phyloP scores from a whole-genome alignment of 768 basidiomycete genomes.

The Pisolithus orientalis region DNA sequence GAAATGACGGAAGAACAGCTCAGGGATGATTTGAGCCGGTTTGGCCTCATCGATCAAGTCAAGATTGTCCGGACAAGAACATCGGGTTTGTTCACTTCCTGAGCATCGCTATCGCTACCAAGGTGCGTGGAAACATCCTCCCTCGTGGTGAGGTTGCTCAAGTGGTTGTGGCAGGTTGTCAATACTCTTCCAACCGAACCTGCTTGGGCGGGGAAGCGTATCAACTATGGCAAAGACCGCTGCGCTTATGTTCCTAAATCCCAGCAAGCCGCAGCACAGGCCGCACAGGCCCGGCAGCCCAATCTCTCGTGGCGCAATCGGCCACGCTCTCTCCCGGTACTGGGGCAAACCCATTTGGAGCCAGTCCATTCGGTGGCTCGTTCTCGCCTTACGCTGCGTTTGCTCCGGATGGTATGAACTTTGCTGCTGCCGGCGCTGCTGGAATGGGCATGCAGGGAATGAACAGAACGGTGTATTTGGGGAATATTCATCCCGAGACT shows the following conservation, averaged over 20 bases:
- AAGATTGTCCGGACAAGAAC: conserved; percentile 99
- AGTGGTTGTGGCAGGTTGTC: conserved; percentile 59
- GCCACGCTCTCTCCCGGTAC: conserved; percentile 31
- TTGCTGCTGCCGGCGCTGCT: conserved; percentile 12
- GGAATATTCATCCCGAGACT: conserved; percentile 96
- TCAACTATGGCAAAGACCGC: conserved; percentile 98
- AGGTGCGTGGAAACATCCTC: conserved; percentile 44
- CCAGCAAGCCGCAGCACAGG: conserved; percentile 83
- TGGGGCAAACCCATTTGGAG: conserved; percentile 24
- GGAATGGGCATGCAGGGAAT: conserved; percentile 44
- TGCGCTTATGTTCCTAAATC: conserved; percentile 97
- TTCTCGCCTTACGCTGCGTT: conserved; percentile 49
- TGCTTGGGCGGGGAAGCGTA: conserved; percentile 91
- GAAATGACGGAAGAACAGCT: conserved; percentile 86
- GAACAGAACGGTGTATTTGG: conserved; percentile 92
- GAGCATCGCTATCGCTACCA: conserved; percentile 89
- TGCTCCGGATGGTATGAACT: conserved; percentile 34
- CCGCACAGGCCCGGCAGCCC: conserved; percentile 78
- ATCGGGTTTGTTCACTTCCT: conserved; percentile 99
- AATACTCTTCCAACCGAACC: conserved; percentile 88
- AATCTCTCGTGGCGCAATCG: conserved; percentile 52
- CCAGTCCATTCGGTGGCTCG: conserved; percentile 28
- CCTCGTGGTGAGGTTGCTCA: conserved; percentile 1
- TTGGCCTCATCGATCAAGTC: conserved; percentile 97
- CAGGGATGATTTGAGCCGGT: conserved; percentile 84